These are phyloP conservation scores for Ogataea wickerhamii DNA, from an alignment of 805 yeast species.

Conservation along the genomic window DNA sequence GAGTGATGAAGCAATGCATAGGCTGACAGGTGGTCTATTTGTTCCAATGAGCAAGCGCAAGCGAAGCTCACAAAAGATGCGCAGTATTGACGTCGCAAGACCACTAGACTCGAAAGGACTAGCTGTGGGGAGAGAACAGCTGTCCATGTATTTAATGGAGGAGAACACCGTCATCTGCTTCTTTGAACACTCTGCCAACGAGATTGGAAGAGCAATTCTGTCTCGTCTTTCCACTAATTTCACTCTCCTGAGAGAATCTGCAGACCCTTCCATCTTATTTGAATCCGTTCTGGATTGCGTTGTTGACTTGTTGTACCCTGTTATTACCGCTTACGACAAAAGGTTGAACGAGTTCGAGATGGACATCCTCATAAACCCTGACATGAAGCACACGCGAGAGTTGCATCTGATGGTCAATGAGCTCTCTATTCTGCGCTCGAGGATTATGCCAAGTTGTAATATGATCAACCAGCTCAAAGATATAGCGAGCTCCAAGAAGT, in stretches of 20 bases:
- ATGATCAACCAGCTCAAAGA: slow-evolving; percentile 45
- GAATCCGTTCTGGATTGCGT: slow-evolving; percentile 54
- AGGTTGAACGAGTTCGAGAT: slow-evolving; percentile 47
- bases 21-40: slow-evolving; percentile 33
- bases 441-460: slow-evolving; percentile 45
- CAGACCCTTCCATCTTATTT: slow-evolving; percentile 49
- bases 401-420: slow-evolving; percentile 54
- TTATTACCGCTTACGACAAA: slow-evolving; percentile 48
- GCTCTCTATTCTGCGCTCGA: slow-evolving; percentile 42
- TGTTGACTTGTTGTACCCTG: slow-evolving; percentile 52
- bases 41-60: slow-evolving; percentile 11
- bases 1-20: slow-evolving; percentile 28
- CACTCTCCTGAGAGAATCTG: slow-evolving; percentile 47
- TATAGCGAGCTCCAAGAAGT: slow-evolving; percentile 26
- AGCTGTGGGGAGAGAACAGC: slow-evolving; percentile 54
- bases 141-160: slow-evolving; percentile 44
- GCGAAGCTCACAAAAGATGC: slow-evolving; percentile 20
- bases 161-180: slow-evolving; percentile 50
- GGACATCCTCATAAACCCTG: slow-evolving; percentile 49
- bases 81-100: slow-evolving; percentile 37
- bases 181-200: slow-evolving; percentile 54
- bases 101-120: slow-evolving; percentile 42
- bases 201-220: slow-evolving; percentile 49
- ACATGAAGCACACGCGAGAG: slow-evolving; percentile 47
- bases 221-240: slow-evolving; percentile 42